Evolutionary conservation across 345 rosid species (phyloP), one percentile per base, ranked within the genome.

Genomic region (Camelina neglecta): DNA sequence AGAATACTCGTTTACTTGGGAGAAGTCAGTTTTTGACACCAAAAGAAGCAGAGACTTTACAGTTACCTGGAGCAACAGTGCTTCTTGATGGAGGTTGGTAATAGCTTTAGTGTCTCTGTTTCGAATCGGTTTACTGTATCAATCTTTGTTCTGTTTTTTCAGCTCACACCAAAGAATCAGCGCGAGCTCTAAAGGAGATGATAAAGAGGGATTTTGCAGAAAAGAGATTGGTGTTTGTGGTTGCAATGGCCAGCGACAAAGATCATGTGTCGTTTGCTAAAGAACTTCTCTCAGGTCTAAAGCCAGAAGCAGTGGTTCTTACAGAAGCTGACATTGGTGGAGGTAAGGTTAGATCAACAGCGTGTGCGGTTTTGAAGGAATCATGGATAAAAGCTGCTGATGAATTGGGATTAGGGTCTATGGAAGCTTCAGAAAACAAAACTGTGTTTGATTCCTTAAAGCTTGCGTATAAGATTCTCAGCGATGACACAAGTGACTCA

Each of bases 141-240:
- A 68, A 73, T 48, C 16, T 53, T 45, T 29, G 65, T 54, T 47
- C 18, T 73, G 41, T 42, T 69, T 65, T 65, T 64, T 72, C 90
- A 94, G 97, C 98, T 4, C 97, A 92, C 70, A 94, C 97, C 9
- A 92, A 86, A 74, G 98, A 94, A 60, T 92, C 98, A n/a, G 97
- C 96, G 13, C 83, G 81, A 79, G 93, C 96, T 44, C 65, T 94
- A 82, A 72, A 85, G 67, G 86, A 89, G 21, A 86, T 86, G 36
- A 81, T 89, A 74, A 75, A 65, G 50, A 85, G 82, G 80, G 74
- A 80, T 8, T 88, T 86, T 83, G 88, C 93, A 18, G 81, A 74
- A 41, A 81, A 87, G 44, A 74, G 45, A 16, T 36, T 92, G 80
- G 90, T 84, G 36, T 76, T 87, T 39, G 86, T 94, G 47, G 87